phyloP scores from a whole-genome alignment of 352 stramenopile species.

The Pythium sp. region DNA sequence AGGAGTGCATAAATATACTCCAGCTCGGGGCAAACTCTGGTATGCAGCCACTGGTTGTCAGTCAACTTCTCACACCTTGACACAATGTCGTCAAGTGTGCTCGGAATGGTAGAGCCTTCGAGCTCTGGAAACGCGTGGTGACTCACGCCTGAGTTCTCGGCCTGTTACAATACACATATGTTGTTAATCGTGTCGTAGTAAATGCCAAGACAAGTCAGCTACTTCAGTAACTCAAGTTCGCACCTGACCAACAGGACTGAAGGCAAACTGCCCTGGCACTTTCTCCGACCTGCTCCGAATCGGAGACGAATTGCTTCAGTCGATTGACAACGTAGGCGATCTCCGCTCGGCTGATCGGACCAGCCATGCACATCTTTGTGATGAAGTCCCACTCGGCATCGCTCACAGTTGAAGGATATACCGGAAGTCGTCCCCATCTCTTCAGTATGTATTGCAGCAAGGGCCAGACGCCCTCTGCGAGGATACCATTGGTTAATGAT shows the following conservation, averaged over 20 bases:
- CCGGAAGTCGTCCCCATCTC: not conserved
- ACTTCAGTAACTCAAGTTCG: too few relatives aligned
- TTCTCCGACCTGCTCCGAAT: not conserved
- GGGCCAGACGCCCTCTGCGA: too few relatives aligned
- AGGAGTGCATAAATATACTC: not conserved
- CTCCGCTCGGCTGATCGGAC: not conserved
- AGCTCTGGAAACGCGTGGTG: not conserved
- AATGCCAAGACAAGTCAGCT: not conserved
- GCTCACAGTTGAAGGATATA: not conserved
- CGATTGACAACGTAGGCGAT: slow-evolving; percentile 3
- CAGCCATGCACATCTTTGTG: not conserved
- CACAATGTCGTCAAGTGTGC: not conserved
- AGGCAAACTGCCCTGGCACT: not conserved
- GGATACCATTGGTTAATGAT: too few relatives aligned
- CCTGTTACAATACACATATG: not conserved
- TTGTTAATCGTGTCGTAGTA: not conserved
- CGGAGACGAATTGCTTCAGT: not conserved
- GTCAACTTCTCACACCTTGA: not conserved
- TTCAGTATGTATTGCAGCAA: not conserved
- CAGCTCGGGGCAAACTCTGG: not conserved
- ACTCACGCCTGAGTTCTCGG: not conserved
- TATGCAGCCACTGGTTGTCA: not conserved
- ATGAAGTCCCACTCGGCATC: not conserved
- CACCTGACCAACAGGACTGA: not conserved
- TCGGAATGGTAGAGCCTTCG: not conserved